A percentile compares a stretch with the other conserved stretches of the same genome.
Conservation (phyloP, 2,329 filamentous ascomycete genomes). For the Mycosphaerella arachidis region DNA sequence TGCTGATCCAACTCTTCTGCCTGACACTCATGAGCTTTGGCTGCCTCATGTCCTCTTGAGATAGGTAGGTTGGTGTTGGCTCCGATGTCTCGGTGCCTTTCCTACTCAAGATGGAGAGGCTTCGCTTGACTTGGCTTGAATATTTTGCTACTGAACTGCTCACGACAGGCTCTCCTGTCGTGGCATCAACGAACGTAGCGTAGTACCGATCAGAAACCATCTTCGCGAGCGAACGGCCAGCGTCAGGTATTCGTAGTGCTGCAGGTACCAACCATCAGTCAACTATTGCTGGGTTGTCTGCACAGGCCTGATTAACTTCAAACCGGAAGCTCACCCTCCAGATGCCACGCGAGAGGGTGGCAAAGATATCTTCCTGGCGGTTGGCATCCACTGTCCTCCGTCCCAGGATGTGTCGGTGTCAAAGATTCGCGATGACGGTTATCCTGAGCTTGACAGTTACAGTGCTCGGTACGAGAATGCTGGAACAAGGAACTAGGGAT, state of each 20-base stretch:
- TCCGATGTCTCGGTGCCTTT: conserved; percentile 28
- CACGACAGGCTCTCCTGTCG: not conserved
- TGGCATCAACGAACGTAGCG: not conserved
- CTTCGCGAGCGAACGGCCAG: not conserved
- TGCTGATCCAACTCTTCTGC: conserved; percentile 24
- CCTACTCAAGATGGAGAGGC: conserved; percentile 36
- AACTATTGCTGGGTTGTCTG: not conserved
- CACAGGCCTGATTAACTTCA: not conserved
- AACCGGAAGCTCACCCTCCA: not conserved
- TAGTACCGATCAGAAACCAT: conserved; percentile 2
- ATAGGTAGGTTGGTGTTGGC: conserved; percentile 17
- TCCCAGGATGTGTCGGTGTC: not conserved
- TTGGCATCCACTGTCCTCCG: not conserved
- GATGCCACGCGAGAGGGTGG: not conserved
- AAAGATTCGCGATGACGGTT: not conserved
- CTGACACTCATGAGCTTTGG: conserved; percentile 20
- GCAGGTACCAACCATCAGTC: conserved; percentile 1
- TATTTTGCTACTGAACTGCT: not conserved
- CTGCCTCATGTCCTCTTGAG: conserved; percentile 16
- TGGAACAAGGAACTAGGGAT: conserved; percentile 1
- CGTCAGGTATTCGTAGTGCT: not conserved
- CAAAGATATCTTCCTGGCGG: not conserved
- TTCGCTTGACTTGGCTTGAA: conserved; percentile 22
- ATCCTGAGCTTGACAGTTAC: not conserved
- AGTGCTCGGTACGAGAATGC: not conserved